Evolutionary conservation across 225 moss, liverwort and hornwort species (phyloP).

Genomic region (Marchantia paleacea): DNA sequence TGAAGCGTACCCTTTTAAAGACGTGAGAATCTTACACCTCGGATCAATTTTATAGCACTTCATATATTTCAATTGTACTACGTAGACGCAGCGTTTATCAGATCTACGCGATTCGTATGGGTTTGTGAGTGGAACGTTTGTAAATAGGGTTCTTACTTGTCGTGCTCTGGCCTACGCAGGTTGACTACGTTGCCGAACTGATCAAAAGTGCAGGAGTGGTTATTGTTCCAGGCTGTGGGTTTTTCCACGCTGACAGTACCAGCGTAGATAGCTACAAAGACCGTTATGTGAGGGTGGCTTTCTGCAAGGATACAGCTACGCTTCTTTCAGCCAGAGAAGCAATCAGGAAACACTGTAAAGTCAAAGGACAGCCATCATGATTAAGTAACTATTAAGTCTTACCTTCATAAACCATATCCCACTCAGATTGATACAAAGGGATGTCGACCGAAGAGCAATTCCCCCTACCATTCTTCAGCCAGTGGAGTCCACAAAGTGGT

Average conservation of each 20-base stretch:
- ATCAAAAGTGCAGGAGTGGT: slow-evolving; percentile 67
- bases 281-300: slow-evolving; percentile 69
- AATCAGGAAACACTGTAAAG: slow-evolving; percentile 35
- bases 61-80: too few relatives aligned
- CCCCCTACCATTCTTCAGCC: too few relatives aligned
- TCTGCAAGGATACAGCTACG: slow-evolving; percentile 76
- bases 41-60: background rate
- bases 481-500: too few relatives aligned
- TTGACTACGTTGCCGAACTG: slow-evolving; percentile 64
- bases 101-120: too few relatives aligned
- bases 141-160: background rate
- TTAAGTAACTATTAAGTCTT: too few relatives aligned
- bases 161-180: slow-evolving; percentile 35
- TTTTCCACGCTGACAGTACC: slow-evolving; percentile 50
- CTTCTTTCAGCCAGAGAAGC: slow-evolving; percentile 53
- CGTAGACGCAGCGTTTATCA: too few relatives aligned
- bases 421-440: too few relatives aligned
- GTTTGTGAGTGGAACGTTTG: background rate
- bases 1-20: slow-evolving; percentile 38
- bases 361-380: background rate
- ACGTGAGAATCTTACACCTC: slow-evolving; percentile 44
- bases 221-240: slow-evolving; percentile 68
- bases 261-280: slow-evolving; percentile 28
- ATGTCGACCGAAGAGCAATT: too few relatives aligned
- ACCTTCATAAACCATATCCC: too few relatives aligned